These are phyloP conservation scores for Mercurialis annua DNA, from an alignment of 345 rosid genomes.

Conservation along the genomic window DNA sequence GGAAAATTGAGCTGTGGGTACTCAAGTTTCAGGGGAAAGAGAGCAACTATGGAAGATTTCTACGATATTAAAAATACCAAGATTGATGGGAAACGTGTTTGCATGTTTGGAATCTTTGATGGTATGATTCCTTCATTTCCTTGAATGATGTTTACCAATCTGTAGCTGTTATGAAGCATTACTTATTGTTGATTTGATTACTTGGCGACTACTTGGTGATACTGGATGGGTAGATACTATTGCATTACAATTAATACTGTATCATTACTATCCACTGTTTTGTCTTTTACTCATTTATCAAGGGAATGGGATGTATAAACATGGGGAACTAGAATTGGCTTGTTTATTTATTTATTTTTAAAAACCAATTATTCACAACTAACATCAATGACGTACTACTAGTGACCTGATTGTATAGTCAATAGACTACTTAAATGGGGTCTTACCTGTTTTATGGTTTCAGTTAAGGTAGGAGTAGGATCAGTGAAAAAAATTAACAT, in stretches of 20 bases:
- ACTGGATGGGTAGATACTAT: constrained; percentile 4
- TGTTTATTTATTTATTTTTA: background rate
- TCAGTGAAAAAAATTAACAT: background rate
- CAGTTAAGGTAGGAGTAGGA: background rate
- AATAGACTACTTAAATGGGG: background rate
- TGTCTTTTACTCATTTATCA: no score
- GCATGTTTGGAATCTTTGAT: constrained; percentile 97
- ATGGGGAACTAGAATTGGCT: constrained; percentile 12
- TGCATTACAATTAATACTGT: background rate
- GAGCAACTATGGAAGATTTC: constrained; percentile 94
- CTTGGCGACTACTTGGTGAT: constrained; percentile 10
- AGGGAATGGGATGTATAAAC: constrained; percentile 9
- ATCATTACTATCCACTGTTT: no score
- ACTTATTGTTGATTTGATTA: constrained; percentile 5
- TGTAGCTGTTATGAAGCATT: background rate
- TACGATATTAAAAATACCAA: constrained; percentile 69
- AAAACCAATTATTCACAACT: background rate
- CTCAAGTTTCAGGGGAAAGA: constrained; percentile 94
- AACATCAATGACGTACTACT: background rate
- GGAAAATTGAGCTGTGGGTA: constrained; percentile 91
- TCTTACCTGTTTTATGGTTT: background rate
- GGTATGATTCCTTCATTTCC: constrained; percentile 51
- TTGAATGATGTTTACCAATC: constrained; percentile 8
- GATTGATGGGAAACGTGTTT: constrained; percentile 68
- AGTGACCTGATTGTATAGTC: background rate